A percentile compares a stretch with the other conserved stretches of the same genome.
Evolutionary conservation across 306 rosid species (phyloP).

Genomic region (Fragaria iinumae): DNA sequence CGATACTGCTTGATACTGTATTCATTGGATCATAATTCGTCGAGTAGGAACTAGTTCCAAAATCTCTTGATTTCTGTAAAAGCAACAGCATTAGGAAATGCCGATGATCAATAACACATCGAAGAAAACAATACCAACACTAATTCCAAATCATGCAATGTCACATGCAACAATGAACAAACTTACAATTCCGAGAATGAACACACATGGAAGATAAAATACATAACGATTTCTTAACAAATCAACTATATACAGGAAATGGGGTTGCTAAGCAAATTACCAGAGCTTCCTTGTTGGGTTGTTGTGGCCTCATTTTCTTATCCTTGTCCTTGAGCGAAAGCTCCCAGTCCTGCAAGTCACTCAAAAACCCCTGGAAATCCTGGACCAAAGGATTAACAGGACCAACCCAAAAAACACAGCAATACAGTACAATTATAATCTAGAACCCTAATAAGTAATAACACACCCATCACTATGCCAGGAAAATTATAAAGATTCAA

Average conservation of each 20-base stretch:
- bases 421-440: constrained; percentile 7
- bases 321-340: constrained; percentile 63
- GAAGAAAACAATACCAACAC: not conserved
- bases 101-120: constrained; percentile 4
- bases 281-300: constrained; percentile 43
- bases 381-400: constrained; percentile 31
- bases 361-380: constrained; percentile 94
- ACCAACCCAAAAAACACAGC: constrained; percentile 14
- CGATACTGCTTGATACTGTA: constrained; percentile 40
- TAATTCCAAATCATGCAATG: not conserved
- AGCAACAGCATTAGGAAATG: constrained; percentile 31
- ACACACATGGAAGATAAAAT: too few species aligned
- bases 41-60: constrained; percentile 38
- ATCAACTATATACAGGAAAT: not conserved
- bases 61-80: constrained; percentile 36
- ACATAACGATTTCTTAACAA: not conserved
- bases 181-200: not conserved
- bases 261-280: constrained; percentile 31
- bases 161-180: not conserved
- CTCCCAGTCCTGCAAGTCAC: constrained; percentile 98
- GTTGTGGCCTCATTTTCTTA: constrained; percentile 40
- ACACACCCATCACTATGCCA: not conserved
- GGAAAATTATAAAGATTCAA: not conserved
- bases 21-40: constrained; percentile 44
- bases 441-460: not conserved